Evolutionary conservation across 176 grass and related monocot genomes (phyloP).

Genomic region (sorghum (Sorghum bicolor)): DNA sequence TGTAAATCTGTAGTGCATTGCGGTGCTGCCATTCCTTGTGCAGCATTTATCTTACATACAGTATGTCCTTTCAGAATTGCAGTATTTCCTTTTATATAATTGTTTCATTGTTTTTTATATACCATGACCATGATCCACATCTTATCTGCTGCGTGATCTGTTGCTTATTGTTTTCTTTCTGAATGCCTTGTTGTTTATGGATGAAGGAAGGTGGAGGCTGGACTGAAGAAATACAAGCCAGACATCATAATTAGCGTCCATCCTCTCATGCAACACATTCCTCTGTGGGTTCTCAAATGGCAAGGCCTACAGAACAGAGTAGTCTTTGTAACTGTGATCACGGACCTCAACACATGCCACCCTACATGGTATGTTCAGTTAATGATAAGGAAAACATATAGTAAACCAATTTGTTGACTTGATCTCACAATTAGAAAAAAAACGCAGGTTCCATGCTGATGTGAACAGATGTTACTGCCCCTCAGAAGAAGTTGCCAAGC

Average conservation of each 20-base stretch:
- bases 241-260: constrained; percentile 99
- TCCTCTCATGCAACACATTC: constrained; percentile 99
- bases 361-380: constrained; percentile 68
- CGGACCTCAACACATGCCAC: constrained; percentile 96
- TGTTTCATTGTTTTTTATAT: neutral
- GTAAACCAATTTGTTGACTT: neutral
- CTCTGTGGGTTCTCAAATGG: constrained; percentile 98
- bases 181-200: constrained; percentile 43
- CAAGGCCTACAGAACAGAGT: constrained; percentile 90
- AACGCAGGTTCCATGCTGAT: constrained; percentile 79
- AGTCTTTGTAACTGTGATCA: constrained; percentile 89
- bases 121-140: neutral
- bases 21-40: too few relatives aligned
- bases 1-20: too few relatives aligned
- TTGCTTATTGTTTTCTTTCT: constrained; percentile 3
- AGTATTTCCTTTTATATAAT: too few relatives aligned
- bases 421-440: neutral
- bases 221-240: constrained; percentile 99
- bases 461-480: constrained; percentile 99
- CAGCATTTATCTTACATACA: too few relatives aligned
- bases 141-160: neutral
- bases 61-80: too few relatives aligned
- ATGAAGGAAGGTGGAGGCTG: constrained; percentile 97
- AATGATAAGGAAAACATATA: neutral
- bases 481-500: constrained; percentile 93